Percentiles rank a stretch among this genome's conserved stretches.
phyloP scores from a whole-genome alignment of 305 asterid species.

The Caryopteris hybrid region DNA sequence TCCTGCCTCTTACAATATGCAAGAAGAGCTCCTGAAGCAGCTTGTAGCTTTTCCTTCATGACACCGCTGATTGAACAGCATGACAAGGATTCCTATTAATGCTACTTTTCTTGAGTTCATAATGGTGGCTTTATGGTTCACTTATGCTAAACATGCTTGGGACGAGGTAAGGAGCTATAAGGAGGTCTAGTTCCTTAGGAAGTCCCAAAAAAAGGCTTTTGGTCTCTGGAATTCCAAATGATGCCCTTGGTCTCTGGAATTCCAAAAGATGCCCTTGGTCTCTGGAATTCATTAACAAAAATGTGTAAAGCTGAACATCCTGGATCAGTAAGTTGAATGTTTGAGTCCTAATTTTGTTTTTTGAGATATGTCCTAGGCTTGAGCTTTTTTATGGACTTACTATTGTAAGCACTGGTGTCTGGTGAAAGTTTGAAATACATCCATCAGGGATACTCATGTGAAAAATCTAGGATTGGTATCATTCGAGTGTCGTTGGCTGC shows the following conservation, averaged over 20 bases:
- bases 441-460: background rate
- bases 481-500: background rate
- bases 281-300: background rate
- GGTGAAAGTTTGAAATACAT: background rate
- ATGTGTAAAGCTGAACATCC: slow-evolving; percentile 5
- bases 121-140: slow-evolving; percentile 1
- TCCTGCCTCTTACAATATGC: background rate
- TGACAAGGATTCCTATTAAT: background rate
- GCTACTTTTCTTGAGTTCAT: background rate
- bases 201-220: background rate
- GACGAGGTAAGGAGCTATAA: background rate
- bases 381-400: slow-evolving; percentile 2
- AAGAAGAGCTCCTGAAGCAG: slow-evolving; percentile 11
- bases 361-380: background rate
- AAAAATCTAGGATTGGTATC: background rate
- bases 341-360: background rate
- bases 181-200: background rate
- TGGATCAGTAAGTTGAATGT: background rate
- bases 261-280: background rate
- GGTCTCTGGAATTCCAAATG: too few relatives aligned
- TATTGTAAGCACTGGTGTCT: background rate
- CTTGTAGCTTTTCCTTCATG: background rate
- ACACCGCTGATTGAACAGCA: background rate
- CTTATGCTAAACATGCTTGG: background rate
- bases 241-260: background rate